A percentile compares a stretch with the other conserved stretches of the same genome.
These are phyloP conservation scores for Mycena sp. DNA, from an alignment of 1,284 basidiomycete genomes.

Conservation along the genomic window DNA sequence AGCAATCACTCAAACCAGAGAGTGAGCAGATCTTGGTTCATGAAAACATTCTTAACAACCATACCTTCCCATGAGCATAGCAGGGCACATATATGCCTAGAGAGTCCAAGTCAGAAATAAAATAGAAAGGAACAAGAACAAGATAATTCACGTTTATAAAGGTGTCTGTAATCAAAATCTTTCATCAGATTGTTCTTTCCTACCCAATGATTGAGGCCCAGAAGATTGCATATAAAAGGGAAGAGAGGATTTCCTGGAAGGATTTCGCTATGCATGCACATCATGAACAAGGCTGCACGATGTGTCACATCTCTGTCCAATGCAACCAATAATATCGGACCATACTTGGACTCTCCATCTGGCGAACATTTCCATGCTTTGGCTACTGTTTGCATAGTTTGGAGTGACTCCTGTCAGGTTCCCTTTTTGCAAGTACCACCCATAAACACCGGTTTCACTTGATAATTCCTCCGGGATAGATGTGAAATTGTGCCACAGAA, in stretches of 20 bases:
- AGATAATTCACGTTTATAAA: neutral
- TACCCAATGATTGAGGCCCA: slow-evolving; percentile 8
- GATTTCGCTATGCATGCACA: slow-evolving; percentile 18
- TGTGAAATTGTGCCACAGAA: slow-evolving; percentile 14
- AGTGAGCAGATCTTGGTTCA: slow-evolving; percentile 1
- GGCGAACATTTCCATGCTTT: slow-evolving; percentile 17
- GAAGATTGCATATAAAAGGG: slow-evolving; percentile 1
- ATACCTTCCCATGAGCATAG: neutral
- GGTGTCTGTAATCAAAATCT: slow-evolving; percentile 2
- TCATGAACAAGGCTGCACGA: slow-evolving; percentile 3
- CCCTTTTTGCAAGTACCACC: slow-evolving; percentile 9
- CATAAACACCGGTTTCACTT: slow-evolving; percentile 7
- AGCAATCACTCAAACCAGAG: slow-evolving; percentile 2
- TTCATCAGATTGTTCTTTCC: neutral
- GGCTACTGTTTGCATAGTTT: neutral
- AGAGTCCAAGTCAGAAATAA: too few species aligned
- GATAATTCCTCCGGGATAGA: neutral
- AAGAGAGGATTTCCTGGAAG: slow-evolving; percentile 7
- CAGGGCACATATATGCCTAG: neutral
- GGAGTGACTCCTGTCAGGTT: neutral
- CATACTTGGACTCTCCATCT: neutral
- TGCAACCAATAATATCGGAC: neutral
- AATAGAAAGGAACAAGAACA: neutral
- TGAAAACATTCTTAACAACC: neutral
- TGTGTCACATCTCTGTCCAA: slow-evolving; percentile 2